Evolutionary conservation across 139 green algal species (phyloP), one percentile per base, ranked within the genome.

Genomic region (Desmodesmus armatus): DNA sequence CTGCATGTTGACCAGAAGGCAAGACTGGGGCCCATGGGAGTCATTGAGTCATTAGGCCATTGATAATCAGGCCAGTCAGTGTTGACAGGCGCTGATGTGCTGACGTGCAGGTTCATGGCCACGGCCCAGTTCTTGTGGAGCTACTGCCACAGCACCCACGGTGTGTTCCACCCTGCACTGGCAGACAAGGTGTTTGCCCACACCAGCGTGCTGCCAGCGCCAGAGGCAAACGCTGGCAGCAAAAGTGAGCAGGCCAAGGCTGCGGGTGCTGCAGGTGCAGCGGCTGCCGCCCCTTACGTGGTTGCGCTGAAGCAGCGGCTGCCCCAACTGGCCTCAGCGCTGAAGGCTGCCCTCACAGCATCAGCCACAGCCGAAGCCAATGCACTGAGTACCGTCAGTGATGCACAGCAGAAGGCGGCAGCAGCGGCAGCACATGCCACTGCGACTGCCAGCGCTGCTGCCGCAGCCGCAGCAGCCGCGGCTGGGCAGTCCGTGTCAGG

Each of bases 81-180:
- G 29, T 23, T 74, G 27, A 25, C 65, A 39, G 3, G 27, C 15
- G 31, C 39, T 41, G 43, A 23, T n/a, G 11, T 43, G 73, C 6
- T 55, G 27, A 0, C 37, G 29, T 55, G 55, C 67, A 86, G 67
- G 80, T 79, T 79, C 69, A 13, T 86, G 49, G 47, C 49, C 19
- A 80, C 67, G 6, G 60, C 27, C 6, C 80, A 86, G 25, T 79
- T 80, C 47, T 44, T 80, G 11, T 74, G 53, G 11, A 72, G 67
- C 41, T 60, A 76, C 62, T 82, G 55, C 55, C 55, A 72, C 76
- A 72, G 72, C 23, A 44, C 35, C 11, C 55, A 71, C 40, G 55
- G 76, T 39, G 55, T 82, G 19, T 71, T 55, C 37, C 47, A 82
- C 37, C 53, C 55, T 29, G 35, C 76, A 37, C 55, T 53, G 19